Base-by-base conservation (phyloP, 139 green algal species). In the Chlorella vulgaris region DNA sequence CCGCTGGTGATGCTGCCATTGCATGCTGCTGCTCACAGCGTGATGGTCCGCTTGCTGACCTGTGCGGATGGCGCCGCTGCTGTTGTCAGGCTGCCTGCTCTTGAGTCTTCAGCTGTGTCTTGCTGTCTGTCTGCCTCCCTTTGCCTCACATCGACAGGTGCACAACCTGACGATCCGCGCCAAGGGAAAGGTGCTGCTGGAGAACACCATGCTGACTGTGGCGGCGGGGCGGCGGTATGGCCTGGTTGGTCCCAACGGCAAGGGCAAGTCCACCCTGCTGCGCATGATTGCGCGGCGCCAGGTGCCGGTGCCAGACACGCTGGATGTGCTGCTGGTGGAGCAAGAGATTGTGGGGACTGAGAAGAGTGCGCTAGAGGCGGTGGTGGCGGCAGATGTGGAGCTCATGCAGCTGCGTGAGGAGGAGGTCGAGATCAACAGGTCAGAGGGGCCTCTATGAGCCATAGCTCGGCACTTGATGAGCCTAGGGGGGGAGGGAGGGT, bases 271-370 rank as follows among this genome's bases (percentile, higher is more conserved):
- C 55, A 99, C 97, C 69, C 84, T 99, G 80, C 89, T 99, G 83
- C 94, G 95, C 66, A 90, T 99, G 71, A 88, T 99, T 81, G 96
- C 97, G 24, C 88, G 89, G 82, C 86, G 94, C 2, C 93, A 96
- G 86, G 92, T 99, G 36, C 97, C 97, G 0, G 96, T 99, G 83
- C 97, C 97, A 5, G 91, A 97, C 29, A 91, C 88, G 75, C 96
- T 99, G 71, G 97, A 99, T 71, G 95, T 99, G 74, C 89, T 99
- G 80, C 92, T 99, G 76, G 97, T 99, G 86, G 97, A 99, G 91
- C 97, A 99, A 91, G 95, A 98, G 87, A 91, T 98, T 35, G 91
- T 97, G 62, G 96, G 92, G 1, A 93, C 92, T 43, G 90, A 95
- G 4, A 60, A 78, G 38, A 84, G 81, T 15, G 91, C 90, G 24